Evolutionary conservation across 306 rosid species (phyloP).

Genomic region (Trifolium fragiferum): DNA sequence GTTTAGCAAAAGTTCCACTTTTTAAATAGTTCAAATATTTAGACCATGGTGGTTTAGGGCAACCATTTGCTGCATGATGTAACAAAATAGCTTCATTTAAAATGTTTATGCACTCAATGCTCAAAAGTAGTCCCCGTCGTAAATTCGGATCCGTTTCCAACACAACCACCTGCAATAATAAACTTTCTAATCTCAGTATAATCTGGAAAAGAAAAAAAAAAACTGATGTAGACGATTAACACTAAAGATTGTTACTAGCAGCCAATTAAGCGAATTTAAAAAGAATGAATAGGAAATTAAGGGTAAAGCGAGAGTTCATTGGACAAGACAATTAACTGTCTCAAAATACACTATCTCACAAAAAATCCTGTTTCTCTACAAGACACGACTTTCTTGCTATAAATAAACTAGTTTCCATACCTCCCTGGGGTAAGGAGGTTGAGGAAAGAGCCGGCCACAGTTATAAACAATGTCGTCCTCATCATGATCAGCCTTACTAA

Average conservation of each 20-base stretch:
- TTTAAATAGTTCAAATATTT: conserved; percentile 43
- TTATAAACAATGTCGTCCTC: conserved; percentile 73
- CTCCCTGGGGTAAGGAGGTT: conserved; percentile 93
- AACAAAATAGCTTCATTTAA: conserved; percentile 43
- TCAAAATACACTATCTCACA: no score
- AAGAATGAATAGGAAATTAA: background rate
- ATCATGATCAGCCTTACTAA: conserved; percentile 78
- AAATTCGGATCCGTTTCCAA: conserved; percentile 38
- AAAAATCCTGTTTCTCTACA: no score
- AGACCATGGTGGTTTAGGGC: conserved; percentile 46
- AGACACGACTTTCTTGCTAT: background rate
- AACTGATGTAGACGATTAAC: background rate
- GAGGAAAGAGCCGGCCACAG: conserved; percentile 78
- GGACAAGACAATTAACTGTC: no score
- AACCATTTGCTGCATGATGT: conserved; percentile 39
- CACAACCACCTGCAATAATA: conserved; percentile 35
- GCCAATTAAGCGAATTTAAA: background rate
- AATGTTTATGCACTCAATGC: conserved; percentile 46
- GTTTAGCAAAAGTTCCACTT: conserved; percentile 44
- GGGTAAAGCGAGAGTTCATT: background rate
- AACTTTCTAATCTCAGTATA: conserved; percentile 16
- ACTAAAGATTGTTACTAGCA: background rate
- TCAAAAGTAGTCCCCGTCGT: conserved; percentile 39
- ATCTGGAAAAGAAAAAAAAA: background rate
- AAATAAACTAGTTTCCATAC: conserved; percentile 47